phyloP scores from a whole-genome alignment of 148 eudicot species.

The Vaccinium darrowii region DNA sequence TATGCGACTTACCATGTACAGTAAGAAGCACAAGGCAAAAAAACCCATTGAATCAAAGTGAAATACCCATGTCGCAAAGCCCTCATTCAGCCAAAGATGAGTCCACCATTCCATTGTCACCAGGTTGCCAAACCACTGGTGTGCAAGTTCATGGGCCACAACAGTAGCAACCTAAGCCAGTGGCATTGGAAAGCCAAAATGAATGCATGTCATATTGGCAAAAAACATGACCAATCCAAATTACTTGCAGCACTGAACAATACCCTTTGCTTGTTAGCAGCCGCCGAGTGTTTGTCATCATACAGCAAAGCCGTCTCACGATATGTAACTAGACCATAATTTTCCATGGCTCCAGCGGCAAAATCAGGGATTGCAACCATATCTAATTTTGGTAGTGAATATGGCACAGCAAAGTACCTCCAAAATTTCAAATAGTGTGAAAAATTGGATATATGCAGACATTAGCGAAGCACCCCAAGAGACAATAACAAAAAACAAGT shows the following conservation, averaged over 20 bases:
- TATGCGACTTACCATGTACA: background rate
- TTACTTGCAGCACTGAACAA: constrained; percentile 37
- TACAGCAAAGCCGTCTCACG: constrained; percentile 31
- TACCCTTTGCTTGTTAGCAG: constrained; percentile 32
- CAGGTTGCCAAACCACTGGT: constrained; percentile 44
- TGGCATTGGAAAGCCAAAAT: background rate
- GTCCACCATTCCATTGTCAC: constrained; percentile 51
- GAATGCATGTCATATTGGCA: background rate
- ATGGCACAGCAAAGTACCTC: constrained; percentile 37
- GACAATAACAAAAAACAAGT: background rate
- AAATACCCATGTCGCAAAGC: constrained; percentile 42
- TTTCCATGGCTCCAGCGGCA: constrained; percentile 39
- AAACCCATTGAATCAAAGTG: background rate
- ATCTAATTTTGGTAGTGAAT: constrained; percentile 36
- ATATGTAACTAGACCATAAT: constrained; percentile 32
- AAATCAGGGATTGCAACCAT: constrained; percentile 42
- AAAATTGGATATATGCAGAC: constrained; percentile 3
- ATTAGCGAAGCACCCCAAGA: background rate
- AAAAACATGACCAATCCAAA: constrained; percentile 23
- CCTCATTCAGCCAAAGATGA: constrained; percentile 43
- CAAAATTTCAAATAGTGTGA: constrained; percentile 6
- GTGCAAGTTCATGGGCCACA: constrained; percentile 35
- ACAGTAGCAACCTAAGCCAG: constrained; percentile 25
- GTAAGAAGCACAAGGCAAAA: background rate
- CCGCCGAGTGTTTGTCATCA: constrained; percentile 31